Base-by-base conservation (phyloP, 202 grass and related monocot species). In the Musa balbisiana region DNA sequence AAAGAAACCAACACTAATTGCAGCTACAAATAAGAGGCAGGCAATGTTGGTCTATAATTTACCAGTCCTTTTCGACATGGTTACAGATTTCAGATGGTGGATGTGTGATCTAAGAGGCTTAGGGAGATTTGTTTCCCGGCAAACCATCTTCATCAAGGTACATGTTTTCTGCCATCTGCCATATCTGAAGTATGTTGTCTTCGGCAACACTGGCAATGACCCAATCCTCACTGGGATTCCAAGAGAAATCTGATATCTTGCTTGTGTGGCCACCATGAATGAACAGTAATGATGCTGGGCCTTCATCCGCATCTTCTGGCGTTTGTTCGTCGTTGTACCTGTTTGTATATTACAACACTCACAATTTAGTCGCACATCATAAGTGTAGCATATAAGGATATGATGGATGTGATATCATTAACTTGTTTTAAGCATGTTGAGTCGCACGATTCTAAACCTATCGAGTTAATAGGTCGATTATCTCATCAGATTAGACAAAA, bases 131-230 rank as follows among this genome's bases (percentile, higher is more conserved):
- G 1, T 98, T 87, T 0, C 68, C 84, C 1, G 80, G 90, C 59
- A 94, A 60, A 80, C 92, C 93, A 79, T 98, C 94, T 15, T 98
- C 91, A 16, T 98, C 94, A 64, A 94, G 88, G 81, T 94, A 98
- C 65, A 98, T 98, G 77, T 94, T 98, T 85, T 98, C 94, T 0
- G 94, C 91, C 94, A 98, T 98, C 75, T 98, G 91, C 94, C 94
- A 98, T 82, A 98, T 98, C 85, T 98, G 94, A 80, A 98, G 85
- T 73, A 98, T 98, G 85, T 98, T 98, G 76, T 98, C 91, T 81
- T 98, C 91, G 2, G 91, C 94, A 2, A 98, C 94, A n/a, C 94
- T 93, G 24, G 90, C 84, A 51, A 98, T 33, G 62, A 98, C 87
- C 94, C 94, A 98, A 51, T 98, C 94, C 81, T 98, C 94, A 0